Evolutionary conservation across 2,329 filamentous ascomycete species (phyloP), one percentile per base, ranked within the genome.

Genomic region (Orbilia oligospora): DNA sequence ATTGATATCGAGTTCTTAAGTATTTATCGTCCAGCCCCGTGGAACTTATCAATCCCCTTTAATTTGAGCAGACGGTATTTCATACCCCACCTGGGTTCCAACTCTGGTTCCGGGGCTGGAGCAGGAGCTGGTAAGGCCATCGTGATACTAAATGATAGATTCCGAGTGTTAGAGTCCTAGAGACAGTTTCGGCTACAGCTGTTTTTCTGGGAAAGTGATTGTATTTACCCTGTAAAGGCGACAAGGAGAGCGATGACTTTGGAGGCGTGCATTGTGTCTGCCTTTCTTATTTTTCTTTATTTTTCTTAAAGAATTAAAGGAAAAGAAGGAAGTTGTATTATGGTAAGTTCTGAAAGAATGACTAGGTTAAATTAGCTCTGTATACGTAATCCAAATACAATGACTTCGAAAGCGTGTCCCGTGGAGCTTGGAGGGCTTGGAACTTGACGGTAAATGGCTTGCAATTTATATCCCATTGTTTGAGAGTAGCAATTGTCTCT

Each of bases 261-360:
- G 1, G 53, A 22, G 2, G 27, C 16, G 2, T 58, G 53, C 53
- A 58, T 58, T 16, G n/a, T 58, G 51, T 18, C n/a, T n/a, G n/a
- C n/a, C n/a, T n/a, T 18, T 41, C 3, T 41, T 41, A 14, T n/a
- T 3, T 12, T 41, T 41, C 12, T 55, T 36, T 10, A 1, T 33
- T 55, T 36, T 36, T 14, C 16, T 41, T 41, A 3, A 5, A n/a
- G 27, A 30, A 6, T n/a, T n/a, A 38, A 14, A 2, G 36, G 12
- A 2, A 10, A 2, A 38, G 8, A 38, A 38, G 36, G 8, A 20
- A 20, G 16, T 56, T n/a, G 16, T 24, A 6, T 56, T 56, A 14
- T 6, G n/a, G 36, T 56, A n/a, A n/a, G n/a, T n/a, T n/a, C n/a
- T 27, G n/a, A 58, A 58, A 30, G 53, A 58, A n/a, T 58, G 53